Evolutionary conservation across 2,329 filamentous ascomycete species (phyloP), one percentile per base, ranked within the genome.

Genomic region (Diaporthe australafricana): DNA sequence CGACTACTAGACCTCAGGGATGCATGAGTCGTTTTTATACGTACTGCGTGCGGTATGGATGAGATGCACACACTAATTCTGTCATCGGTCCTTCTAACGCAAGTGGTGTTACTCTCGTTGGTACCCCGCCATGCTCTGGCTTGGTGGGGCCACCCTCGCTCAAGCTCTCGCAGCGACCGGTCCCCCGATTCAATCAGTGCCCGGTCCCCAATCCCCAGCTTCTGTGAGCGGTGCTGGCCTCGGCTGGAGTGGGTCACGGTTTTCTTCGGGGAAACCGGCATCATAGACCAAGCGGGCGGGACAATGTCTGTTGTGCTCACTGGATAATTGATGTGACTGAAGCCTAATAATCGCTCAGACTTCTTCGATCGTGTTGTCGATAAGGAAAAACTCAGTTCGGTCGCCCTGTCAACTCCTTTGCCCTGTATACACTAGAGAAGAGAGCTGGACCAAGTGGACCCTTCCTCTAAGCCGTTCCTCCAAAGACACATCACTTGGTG

Each of bases 61-160:
- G 27, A 25, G 48, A 22, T 38, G 48, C n/a, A 42, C 60, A 45
- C 27, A 40, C 67, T 40, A 69, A 69, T 17, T 11, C 53, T 60
- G 53, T 22, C 67, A 60, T 52, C 45, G 47, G 40, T 25, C 47
- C 53, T 38, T 47, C 45, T 65, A 45, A 2, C n/a, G 9, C 6
- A 32, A 22, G 66, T 69, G 67, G 67, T 69, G 67, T 69, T 69
- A 69, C 45, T 69, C 40, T 60, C 22, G 11, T 47, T 50, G 45
- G 47, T 57, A 60, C 67, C 67, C 67, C 67, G 47, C 67, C 67
- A 69, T 52, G 25, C 27, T 60, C 66, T 60, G 66, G 66, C 55
- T 35, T 69, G 66, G 53, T 48, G 66, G 66, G 66, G 66, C 66
- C 11, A 27, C 16, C 55, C 32, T 69, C 66, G 42, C 66, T 56